These are phyloP conservation scores for Tricholoma bakamatsutake DNA, from an alignment of 768 basidiomycete genomes.

Conservation along the genomic window DNA sequence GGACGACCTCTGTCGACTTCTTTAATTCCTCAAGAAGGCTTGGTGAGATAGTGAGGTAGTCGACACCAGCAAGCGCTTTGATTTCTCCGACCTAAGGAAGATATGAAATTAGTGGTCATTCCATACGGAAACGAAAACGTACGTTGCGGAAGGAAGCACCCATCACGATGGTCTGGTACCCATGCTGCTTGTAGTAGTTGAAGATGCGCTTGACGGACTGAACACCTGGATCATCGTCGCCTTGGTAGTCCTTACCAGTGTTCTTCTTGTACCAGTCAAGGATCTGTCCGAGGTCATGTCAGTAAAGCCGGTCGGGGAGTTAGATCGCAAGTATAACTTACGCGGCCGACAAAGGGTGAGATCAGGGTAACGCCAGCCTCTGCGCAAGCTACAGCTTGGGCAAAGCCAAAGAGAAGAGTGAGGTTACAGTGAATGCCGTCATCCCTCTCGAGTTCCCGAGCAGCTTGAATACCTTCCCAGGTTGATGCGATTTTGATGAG, in stretches of 20 bases:
- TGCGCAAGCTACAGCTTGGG: constrained; percentile 97
- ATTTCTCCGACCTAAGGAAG: constrained; percentile 75
- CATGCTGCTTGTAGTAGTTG: constrained; percentile 99
- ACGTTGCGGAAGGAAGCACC: constrained; percentile 99
- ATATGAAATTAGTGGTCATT: constrained; percentile 6
- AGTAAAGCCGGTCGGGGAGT: constrained; percentile 10
- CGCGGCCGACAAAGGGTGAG: constrained; percentile 98
- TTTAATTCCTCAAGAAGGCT: constrained; percentile 89
- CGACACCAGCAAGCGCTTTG: constrained; percentile 90
- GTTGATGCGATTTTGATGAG: constrained; percentile 99
- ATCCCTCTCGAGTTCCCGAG: constrained; percentile 88
- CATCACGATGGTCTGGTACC: constrained; percentile 99
- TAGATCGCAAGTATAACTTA: constrained; percentile 35
- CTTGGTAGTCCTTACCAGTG: constrained; percentile 82
- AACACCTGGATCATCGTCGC: constrained; percentile 94
- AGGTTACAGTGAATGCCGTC: constrained; percentile 98
- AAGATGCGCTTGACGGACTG: constrained; percentile 94
- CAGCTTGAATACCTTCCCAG: constrained; percentile 99
- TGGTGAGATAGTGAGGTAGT: constrained; percentile 96
- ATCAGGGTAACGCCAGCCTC: constrained; percentile 98
- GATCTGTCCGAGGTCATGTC: constrained; percentile 46
- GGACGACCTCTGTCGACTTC: constrained; percentile 68
- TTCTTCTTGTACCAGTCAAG: constrained; percentile 99
- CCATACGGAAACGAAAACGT: constrained; percentile 21
- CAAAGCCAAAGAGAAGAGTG: constrained; percentile 97